Evolutionary conservation across 768 basidiomycete species (phyloP).

Genomic region (Leccinum arenicola): DNA sequence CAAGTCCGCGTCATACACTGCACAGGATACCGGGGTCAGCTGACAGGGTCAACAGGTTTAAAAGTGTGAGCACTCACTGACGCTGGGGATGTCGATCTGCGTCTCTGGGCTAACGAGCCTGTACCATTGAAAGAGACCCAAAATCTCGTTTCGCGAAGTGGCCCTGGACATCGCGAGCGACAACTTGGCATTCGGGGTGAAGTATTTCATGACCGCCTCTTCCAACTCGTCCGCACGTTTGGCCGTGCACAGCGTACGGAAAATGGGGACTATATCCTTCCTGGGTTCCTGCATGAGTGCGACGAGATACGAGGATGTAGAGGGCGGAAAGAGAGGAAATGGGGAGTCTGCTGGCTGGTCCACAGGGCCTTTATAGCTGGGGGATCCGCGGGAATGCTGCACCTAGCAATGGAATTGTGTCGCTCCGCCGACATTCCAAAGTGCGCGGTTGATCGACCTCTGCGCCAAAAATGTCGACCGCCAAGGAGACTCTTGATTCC

Average conservation of each 20-base stretch:
- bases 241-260: conserved; percentile 45
- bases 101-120: conserved; percentile 57
- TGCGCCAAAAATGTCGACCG: neutral
- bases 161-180: conserved; percentile 56
- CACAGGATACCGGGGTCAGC: conserved; percentile 1
- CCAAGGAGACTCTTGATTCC: neutral
- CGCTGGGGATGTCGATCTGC: conserved; percentile 38
- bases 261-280: conserved; percentile 45
- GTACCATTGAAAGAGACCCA: conserved; percentile 64
- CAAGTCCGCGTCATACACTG: conserved; percentile 48
- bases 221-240: conserved; percentile 49
- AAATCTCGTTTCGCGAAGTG: conserved; percentile 52
- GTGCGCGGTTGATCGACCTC: neutral
- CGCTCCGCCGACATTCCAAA: conserved; percentile 9
- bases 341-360: neutral
- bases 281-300: conserved; percentile 55
- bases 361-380: conserved; percentile 17
- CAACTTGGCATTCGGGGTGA: conserved; percentile 53
- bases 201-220: conserved; percentile 46
- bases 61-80: conserved; percentile 37
- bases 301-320: neutral
- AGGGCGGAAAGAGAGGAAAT: neutral
- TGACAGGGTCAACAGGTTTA: neutral
- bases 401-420: neutral
- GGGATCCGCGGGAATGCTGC: neutral